Conservation (phyloP, 208 protist genomes). For the Porcisia hertigi region DNA sequence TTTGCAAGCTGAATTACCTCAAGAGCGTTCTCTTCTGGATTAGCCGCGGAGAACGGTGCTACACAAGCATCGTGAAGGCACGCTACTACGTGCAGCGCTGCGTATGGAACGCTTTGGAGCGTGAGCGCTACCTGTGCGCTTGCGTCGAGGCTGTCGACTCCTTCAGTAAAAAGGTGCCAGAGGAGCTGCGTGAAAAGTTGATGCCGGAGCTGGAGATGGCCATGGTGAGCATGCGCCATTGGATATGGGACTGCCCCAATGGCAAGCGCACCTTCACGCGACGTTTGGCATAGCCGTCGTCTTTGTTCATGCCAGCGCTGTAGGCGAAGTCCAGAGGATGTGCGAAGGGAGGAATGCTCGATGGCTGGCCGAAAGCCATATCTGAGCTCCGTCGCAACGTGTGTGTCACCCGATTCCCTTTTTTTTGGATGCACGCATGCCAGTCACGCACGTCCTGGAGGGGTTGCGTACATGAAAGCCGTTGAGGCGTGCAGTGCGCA, state of each 20-base stretch:
- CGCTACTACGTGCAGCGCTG: slow-evolving; percentile 81
- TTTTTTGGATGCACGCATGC: background rate
- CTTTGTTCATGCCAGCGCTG: background rate
- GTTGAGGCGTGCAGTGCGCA: background rate
- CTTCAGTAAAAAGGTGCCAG: slow-evolving; percentile 73
- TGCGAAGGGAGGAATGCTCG: background rate
- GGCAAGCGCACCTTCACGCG: slow-evolving; percentile 83
- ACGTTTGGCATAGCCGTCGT: slow-evolving; percentile 43
- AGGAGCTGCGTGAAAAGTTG: slow-evolving; percentile 79
- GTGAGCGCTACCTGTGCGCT: slow-evolving; percentile 82
- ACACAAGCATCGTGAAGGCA: slow-evolving; percentile 80
- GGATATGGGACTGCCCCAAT: slow-evolving; percentile 90
- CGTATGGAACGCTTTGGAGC: slow-evolving; percentile 89
- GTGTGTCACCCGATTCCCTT: background rate
- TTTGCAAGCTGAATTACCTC: slow-evolving; percentile 87
- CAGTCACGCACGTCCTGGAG: background rate
- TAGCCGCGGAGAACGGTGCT: slow-evolving; percentile 66
- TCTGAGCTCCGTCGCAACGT: background rate
- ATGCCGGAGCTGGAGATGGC: slow-evolving; percentile 81
- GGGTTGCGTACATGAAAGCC: background rate
- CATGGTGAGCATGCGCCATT: slow-evolving; percentile 87
- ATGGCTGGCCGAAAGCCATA: background rate
- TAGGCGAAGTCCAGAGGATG: background rate
- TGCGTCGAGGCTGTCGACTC: slow-evolving; percentile 83
- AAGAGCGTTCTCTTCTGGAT: slow-evolving; percentile 82